Percentiles rank a stretch among this genome's conserved stretches.
These are phyloP conservation scores for Vicia villosa DNA, from an alignment of 306 rosid genomes.

Conservation along the genomic window DNA sequence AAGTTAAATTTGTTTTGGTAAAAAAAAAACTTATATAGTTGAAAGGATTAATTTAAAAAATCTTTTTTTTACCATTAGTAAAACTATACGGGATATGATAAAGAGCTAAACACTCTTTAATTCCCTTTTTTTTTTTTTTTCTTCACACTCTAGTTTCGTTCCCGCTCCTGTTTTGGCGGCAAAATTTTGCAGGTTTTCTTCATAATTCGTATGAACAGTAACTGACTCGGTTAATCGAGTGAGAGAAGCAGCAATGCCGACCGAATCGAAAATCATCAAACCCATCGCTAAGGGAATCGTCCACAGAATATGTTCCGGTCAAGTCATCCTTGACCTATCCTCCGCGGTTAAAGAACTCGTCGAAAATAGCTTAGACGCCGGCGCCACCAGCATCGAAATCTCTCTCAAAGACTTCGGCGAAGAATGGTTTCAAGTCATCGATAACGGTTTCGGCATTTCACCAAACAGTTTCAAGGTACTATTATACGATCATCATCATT, in stretches of 20 bases:
- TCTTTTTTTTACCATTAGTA: too few species aligned
- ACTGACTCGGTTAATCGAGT: neutral
- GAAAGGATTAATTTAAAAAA: too few species aligned
- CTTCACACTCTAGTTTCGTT: neutral
- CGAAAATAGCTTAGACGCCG: conserved; percentile 95
- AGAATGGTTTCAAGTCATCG: conserved; percentile 80
- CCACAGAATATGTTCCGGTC: conserved; percentile 89
- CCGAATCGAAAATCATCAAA: conserved; percentile 54
- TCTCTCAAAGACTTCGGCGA: conserved; percentile 73
- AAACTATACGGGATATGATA: neutral
- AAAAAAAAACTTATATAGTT: too few species aligned
- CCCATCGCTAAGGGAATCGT: conserved; percentile 70
- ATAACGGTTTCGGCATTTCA: conserved; percentile 87
- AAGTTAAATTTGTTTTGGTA: too few species aligned
- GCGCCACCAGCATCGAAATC: conserved; percentile 83
- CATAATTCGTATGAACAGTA: neutral
- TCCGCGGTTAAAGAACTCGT: conserved; percentile 96
- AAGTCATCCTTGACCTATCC: conserved; percentile 90
- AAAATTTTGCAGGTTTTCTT: conserved; percentile 38
- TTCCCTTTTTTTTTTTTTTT: neutral
- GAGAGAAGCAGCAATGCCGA: conserved; percentile 40
- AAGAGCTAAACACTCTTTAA: too few species aligned
- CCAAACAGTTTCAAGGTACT: conserved; percentile 69
- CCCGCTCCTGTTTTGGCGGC: conserved; percentile 63
- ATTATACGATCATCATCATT: neutral